A percentile compares a stretch with the other conserved stretches of the same genome.
Evolutionary conservation across 2,329 filamentous ascomycete species (phyloP).

Genomic region (Xylariomycetidae sp.): DNA sequence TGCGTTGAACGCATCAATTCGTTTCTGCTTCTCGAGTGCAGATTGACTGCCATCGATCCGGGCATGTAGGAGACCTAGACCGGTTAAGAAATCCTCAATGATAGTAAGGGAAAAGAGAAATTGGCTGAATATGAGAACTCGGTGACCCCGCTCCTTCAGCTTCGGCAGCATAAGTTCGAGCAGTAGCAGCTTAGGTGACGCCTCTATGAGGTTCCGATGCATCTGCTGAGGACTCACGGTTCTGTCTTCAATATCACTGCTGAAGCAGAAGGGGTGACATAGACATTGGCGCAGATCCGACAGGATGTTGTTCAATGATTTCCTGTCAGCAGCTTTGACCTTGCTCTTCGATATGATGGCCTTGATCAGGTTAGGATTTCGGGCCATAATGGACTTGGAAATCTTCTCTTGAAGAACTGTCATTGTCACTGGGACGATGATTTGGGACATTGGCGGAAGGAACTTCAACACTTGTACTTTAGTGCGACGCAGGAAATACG

Average conservation of each 20-base stretch:
- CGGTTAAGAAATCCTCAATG: constrained; percentile 83
- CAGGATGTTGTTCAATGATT: constrained; percentile 86
- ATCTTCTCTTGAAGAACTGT: constrained; percentile 88
- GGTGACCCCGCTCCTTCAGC: constrained; percentile 76
- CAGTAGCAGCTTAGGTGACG: constrained; percentile 82
- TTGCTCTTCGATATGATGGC: constrained; percentile 72
- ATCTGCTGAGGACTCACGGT: constrained; percentile 54
- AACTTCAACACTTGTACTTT: constrained; percentile 90
- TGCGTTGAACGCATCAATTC: constrained; percentile 90
- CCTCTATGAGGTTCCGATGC: constrained; percentile 81
- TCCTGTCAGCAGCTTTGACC: constrained; percentile 66
- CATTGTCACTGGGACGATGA: constrained; percentile 96
- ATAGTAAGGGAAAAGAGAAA: constrained; percentile 87
- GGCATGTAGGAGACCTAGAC: constrained; percentile 66
- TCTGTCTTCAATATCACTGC: constrained; percentile 80
- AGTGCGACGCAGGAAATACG: constrained; percentile 68
- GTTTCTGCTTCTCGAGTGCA: constrained; percentile 84
- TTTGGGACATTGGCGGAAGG: constrained; percentile 86
- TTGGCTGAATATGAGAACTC: constrained; percentile 93
- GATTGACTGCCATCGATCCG: constrained; percentile 83
- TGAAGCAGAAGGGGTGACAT: constrained; percentile 96
- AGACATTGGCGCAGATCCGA: constrained; percentile 93
- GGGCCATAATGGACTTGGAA: constrained; percentile 87
- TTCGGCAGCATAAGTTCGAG: constrained; percentile 84
- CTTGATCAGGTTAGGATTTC: constrained; percentile 83